Evolutionary conservation across 176 grass and related monocot genomes (phyloP).

Genomic region (Avena eriantha): DNA sequence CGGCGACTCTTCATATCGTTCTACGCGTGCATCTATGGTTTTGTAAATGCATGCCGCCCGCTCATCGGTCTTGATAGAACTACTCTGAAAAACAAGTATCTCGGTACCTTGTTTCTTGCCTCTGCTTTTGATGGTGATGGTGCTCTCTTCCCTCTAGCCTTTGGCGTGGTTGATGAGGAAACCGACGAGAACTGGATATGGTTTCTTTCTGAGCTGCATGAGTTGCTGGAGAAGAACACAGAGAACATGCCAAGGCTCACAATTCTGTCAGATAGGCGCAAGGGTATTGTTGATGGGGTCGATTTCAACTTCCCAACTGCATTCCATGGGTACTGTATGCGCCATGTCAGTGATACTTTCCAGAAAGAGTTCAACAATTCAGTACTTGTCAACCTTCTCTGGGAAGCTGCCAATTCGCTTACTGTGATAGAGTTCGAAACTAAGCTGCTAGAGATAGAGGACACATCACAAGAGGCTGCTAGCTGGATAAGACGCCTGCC

Average conservation of each 20-base stretch:
- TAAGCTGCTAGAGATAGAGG: slow-evolving; percentile 93
- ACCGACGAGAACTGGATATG: slow-evolving; percentile 96
- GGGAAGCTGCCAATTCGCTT: slow-evolving; percentile 92
- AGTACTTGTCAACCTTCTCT: slow-evolving; percentile 76
- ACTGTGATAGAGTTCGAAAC: slow-evolving; percentile 91
- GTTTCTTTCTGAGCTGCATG: slow-evolving; percentile 93
- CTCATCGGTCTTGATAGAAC: slow-evolving; percentile 92
- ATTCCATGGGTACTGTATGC: slow-evolving; percentile 97
- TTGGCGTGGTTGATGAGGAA: slow-evolving; percentile 97
- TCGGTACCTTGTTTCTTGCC: slow-evolving; percentile 90
- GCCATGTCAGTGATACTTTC: slow-evolving; percentile 84
- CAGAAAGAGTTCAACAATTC: slow-evolving; percentile 89
- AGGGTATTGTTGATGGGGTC: slow-evolving; percentile 91
- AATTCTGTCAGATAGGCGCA: slow-evolving; percentile 86
- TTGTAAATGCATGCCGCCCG: slow-evolving; percentile 91
- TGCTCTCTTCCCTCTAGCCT: slow-evolving; percentile 92
- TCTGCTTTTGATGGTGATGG: slow-evolving; percentile 94
- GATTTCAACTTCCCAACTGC: slow-evolving; percentile 98
- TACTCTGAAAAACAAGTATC: slow-evolving; percentile 92
- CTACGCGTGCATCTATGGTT: slow-evolving; percentile 94
- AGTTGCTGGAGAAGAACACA: slow-evolving; percentile 89
- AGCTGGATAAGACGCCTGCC: slow-evolving; percentile 84
- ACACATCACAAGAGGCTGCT: slow-evolving; percentile 82
- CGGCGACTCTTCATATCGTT: slow-evolving; percentile 85
- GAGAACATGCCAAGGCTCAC: slow-evolving; percentile 98